phyloP scores from a whole-genome alignment of 306 rosid genomes.

The Quercus gilva region DNA sequence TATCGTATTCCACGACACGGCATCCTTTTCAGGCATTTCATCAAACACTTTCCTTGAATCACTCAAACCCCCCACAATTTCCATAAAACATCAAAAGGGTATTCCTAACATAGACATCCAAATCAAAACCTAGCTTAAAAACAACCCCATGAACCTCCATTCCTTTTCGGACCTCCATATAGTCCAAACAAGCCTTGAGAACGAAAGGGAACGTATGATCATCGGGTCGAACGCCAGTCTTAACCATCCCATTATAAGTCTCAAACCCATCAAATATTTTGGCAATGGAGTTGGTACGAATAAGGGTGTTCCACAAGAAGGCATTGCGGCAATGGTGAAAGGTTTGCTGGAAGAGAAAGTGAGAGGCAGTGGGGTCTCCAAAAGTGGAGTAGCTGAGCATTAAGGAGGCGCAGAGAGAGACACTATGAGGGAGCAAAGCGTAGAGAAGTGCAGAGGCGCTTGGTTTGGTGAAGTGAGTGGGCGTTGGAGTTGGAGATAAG shows the following conservation, averaged over 20 bases:
- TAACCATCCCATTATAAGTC: constrained; percentile 64
- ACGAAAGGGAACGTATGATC: constrained; percentile 71
- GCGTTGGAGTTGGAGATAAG: constrained; percentile 35
- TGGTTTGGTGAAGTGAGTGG: constrained; percentile 52
- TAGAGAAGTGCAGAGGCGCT: constrained; percentile 55
- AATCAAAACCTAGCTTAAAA: constrained; percentile 63
- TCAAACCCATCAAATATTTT: constrained; percentile 43
- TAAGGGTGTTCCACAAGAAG: constrained; percentile 73
- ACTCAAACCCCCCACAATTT: constrained; percentile 32
- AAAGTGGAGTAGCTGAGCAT: constrained; percentile 66
- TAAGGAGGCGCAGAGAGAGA: constrained; percentile 72
- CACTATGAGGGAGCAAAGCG: constrained; percentile 60
- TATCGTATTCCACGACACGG: constrained; percentile 70
- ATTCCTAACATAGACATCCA: constrained; percentile 72
- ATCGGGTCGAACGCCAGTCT: constrained; percentile 50
- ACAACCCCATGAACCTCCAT: constrained; percentile 70
- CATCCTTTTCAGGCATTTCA: constrained; percentile 78
- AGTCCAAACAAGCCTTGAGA: constrained; percentile 63
- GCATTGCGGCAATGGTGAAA: constrained; percentile 45
- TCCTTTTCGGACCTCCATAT: constrained; percentile 48
- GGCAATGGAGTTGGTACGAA: constrained; percentile 58
- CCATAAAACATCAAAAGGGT: constrained; percentile 68
- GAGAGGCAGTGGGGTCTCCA: constrained; percentile 31
- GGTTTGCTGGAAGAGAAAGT: constrained; percentile 48
- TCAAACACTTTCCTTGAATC: constrained; percentile 57